Conservation (phyloP, 108 stramenopile genomes). For the Cyclostephanos invisitatus region DNA sequence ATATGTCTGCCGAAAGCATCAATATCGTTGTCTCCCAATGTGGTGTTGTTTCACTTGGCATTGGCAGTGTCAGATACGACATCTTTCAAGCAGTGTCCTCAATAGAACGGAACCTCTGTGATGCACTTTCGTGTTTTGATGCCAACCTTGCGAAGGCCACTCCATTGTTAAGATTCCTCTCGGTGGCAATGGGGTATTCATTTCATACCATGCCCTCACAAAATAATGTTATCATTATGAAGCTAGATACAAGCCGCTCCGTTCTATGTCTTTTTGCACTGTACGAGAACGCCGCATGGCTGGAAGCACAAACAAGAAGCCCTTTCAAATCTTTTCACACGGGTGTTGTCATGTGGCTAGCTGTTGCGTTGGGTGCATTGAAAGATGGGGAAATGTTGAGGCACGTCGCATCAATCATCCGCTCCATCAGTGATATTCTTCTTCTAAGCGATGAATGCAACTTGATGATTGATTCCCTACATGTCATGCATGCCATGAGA, state of each 20-base stretch:
- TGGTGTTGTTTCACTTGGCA: slow-evolving; percentile 59
- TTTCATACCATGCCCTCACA: slow-evolving; percentile 33
- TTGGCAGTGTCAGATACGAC: slow-evolving; percentile 69
- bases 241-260: slow-evolving; percentile 36
- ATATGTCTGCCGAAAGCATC: slow-evolving; percentile 47
- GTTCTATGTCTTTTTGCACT: slow-evolving; percentile 32
- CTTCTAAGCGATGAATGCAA: slow-evolving; percentile 6
- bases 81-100: slow-evolving; percentile 49
- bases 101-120: slow-evolving; percentile 22
- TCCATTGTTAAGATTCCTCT: slow-evolving; percentile 31
- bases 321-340: slow-evolving; percentile 25
- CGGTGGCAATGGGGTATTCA: slow-evolving; percentile 58
- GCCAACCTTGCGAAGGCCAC: slow-evolving; percentile 9
- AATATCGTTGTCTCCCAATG: slow-evolving; percentile 63
- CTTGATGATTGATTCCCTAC: slow-evolving; percentile 16
- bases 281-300: slow-evolving; percentile 31
- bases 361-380: slow-evolving; percentile 32
- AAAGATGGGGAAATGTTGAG: slow-evolving; percentile 25
- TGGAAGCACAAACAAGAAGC: slow-evolving; percentile 13
- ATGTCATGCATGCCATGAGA: slow-evolving; percentile 25
- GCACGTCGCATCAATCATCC: slow-evolving; percentile 17
- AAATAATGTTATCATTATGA: slow-evolving; percentile 40
- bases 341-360: slow-evolving; percentile 51
- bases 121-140: slow-evolving; percentile 7
- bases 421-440: slow-evolving; percentile 21